A percentile compares a stretch with the other conserved stretches of the same genome.
phyloP scores from a whole-genome alignment of 1,284 basidiomycete species.

The Entoloma clypeatum region DNA sequence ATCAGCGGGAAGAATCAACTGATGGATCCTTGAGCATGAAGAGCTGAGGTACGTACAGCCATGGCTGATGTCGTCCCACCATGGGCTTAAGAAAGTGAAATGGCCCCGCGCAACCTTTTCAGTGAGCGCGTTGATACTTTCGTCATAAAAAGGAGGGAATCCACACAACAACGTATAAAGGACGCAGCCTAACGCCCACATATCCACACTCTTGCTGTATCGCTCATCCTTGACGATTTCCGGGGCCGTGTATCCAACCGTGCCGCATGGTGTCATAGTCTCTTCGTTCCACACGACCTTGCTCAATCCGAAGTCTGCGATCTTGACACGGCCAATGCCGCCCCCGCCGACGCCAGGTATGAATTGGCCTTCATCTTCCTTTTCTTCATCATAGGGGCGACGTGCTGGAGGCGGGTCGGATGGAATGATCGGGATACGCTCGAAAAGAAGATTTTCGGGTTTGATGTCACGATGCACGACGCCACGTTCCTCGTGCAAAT shows the following conservation, averaged over 20 bases:
- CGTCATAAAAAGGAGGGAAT: constrained; percentile 98
- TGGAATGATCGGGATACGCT: constrained; percentile 89
- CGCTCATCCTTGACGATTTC: constrained; percentile 99
- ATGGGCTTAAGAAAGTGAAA: constrained; percentile 98
- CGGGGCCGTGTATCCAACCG: constrained; percentile 98
- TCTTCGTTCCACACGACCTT: constrained; percentile 99
- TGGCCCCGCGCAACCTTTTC: constrained; percentile 98
- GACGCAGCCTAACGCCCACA: constrained; percentile 99
- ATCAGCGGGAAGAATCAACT: constrained; percentile 11
- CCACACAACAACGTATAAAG: constrained; percentile 98
- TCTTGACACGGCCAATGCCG: constrained; percentile 97
- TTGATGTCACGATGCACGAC: constrained; percentile 99
- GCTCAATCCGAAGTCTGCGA: constrained; percentile 97
- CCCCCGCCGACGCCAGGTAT: constrained; percentile 89
- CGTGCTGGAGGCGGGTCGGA: constrained; percentile 67
- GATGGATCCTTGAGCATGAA: background rate
- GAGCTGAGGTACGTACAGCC: constrained; percentile 50
- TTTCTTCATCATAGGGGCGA: constrained; percentile 96
- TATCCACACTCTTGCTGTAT: constrained; percentile 98
- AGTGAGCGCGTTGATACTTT: constrained; percentile 96
- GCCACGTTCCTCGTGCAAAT: constrained; percentile 96
- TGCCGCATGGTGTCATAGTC: constrained; percentile 99
- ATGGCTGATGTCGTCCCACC: constrained; percentile 97
- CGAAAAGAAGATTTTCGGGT: constrained; percentile 96
- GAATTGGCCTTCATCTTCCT: constrained; percentile 98